phyloP scores from a whole-genome alignment of 495 filamentous ascomycete species.

The Penicillium mononematosum region DNA sequence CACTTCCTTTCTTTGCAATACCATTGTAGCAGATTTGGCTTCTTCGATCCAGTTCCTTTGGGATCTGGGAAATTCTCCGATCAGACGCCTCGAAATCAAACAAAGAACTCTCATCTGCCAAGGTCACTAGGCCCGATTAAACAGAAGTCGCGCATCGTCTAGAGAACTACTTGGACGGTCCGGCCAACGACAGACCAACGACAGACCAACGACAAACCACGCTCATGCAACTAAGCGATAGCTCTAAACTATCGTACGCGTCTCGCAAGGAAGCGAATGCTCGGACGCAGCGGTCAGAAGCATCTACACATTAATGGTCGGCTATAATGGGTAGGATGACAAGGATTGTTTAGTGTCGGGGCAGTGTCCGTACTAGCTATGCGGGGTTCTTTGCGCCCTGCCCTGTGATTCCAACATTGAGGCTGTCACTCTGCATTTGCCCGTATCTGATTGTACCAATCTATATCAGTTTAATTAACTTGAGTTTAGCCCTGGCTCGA shows the following conservation, averaged over 20 bases:
- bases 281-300: too few species aligned
- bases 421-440: neutral
- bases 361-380: too few species aligned
- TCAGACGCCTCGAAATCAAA: neutral
- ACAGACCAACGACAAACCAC: too few species aligned
- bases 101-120: neutral
- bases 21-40: neutral
- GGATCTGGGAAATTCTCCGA: neutral
- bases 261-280: too few species aligned
- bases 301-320: too few species aligned
- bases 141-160: neutral
- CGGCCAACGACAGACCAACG: too few species aligned
- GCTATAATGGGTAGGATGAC: too few species aligned
- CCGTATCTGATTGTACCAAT: neutral
- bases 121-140: neutral
- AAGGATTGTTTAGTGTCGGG: too few species aligned
- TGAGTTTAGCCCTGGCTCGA: neutral
- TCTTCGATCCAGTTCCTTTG: neutral
- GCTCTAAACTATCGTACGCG: neutral
- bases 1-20: neutral
- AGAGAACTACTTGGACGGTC: neutral
- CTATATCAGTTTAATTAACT: neutral
- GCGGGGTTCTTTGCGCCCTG: neutral
- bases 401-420: neutral
- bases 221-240: neutral